Evolutionary conservation across 768 basidiomycete species (phyloP), one percentile per base, ranked within the genome.

Genomic region (Rhodotorula babjevae): DNA sequence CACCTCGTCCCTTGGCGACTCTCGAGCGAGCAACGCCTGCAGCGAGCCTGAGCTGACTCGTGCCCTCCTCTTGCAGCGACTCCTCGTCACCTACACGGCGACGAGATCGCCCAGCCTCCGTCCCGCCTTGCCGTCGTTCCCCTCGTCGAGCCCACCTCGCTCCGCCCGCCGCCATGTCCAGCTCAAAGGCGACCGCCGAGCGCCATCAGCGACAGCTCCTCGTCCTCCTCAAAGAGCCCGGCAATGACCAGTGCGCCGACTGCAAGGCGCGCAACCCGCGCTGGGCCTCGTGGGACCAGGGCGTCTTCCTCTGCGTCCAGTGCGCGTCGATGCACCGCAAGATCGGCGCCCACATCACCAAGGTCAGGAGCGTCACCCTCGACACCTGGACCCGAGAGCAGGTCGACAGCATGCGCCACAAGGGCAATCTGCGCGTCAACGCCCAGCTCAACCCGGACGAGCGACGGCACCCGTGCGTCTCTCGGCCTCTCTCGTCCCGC

Each of bases 311-410:
- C 33, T 94, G 91, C 90, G 90, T 79, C 56, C 87, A 86, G 76
- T 97, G 94, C 79, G 94, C 94, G 25, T 89, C 90, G 69, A 87
- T 95, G 63, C 94, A 97, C 83, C 86, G 94, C 65, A 95, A 94
- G 84, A 88, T 97, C 69, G 94, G 94, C 3, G 94, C 92, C 10
- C 94, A 97, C 80, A 84, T 93, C 75, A 87, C 90, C 0, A 93
- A 96, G 87, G 91, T 97, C 92, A 96, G 95, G 85, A 94, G 92
- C 78, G 77, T 96, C 52, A 92, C 90, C 2, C 83, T 95, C 81
- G 93, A 94, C 79, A 84, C 87, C 52, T 94, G 92, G 92, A 85
- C 87, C 58, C 91, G 88, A 77, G 92, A 95, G 68, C 92, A 93
- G 81, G 87, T 92, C 58, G 91, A 93, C 81, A 82, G 80, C 63